Evolutionary conservation across 176 grass and related monocot genomes (phyloP), one percentile per base, ranked within the genome.

Genomic region (Juncus effusus): DNA sequence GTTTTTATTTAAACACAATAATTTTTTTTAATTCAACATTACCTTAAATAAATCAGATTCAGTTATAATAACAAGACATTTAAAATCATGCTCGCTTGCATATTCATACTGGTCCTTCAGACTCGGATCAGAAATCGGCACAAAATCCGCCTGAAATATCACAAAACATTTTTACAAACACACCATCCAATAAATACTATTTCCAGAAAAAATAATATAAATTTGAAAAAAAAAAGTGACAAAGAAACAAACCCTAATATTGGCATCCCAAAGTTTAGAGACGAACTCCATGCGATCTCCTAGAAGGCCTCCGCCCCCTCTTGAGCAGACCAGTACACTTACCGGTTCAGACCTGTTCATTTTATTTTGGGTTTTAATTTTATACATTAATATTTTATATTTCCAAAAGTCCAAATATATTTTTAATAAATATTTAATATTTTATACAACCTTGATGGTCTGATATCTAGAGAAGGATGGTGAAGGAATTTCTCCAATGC

Each of bases 71-170:
- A 88, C 60, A 66, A 97, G 85, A 42, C 88, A 91, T 68, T 89
- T 92, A 56, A 96, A 91, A 56, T 92, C 88, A 84, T 86, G 74
- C 36, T 97, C 88, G 64, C 64, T 97, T 52, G 93, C 93, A 83
- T 97, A 97, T 68, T 97, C 93, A 62, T 91, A 97, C 54, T 97
- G 93, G 72, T 97, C 93, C 81, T 97, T 90, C 59, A 89, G 76
- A 69, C 93, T 97, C 79, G 93, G 93, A 57, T 97, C 93, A 77
- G 81, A 71, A 73, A 77, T 74, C 75, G 85, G 88, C 63, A 97
- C 74, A 86, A 97, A 89, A 62, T 97, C 79, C 51, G 87, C 93
- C 88, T 97, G 69, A 63, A 71, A 81, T 66, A 35, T 78, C 59
- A 67, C 35, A 81, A 79, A 68, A 28, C 41, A 12, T 57, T 36